Evolutionary conservation across 2,329 filamentous ascomycete species (phyloP), one percentile per base, ranked within the genome.

Genomic region (Pyricularia grisea): DNA sequence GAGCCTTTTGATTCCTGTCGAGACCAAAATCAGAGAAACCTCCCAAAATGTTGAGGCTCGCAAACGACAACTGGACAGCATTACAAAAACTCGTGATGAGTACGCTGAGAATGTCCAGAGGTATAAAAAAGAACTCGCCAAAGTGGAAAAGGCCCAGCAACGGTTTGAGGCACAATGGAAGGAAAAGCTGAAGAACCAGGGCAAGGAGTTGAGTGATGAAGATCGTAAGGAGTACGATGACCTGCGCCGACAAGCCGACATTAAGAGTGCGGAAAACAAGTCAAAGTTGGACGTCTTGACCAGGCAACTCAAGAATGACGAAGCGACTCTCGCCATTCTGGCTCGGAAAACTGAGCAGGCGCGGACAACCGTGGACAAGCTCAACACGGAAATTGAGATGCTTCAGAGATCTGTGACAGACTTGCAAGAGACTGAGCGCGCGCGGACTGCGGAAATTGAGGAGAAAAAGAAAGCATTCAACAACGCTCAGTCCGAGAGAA

Each of bases 401-500:
- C 87, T 96, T 70, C 84, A 86, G 70, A 89, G 93, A 74, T 88
- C 92, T 69, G 91, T 88, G 74, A 81, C 85, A 58, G 80, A 86
- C 4, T 85, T 89, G 14, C 87, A 91, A 70, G 81, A 84, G 12
- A 82, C 83, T 9, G 86, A 90, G 70, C 90, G 90, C 72, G 84
- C 91, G 65, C 85, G 91, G n/a, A 85, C 88, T 9, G 85, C 87
- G 71, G 91, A 95, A n/a, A 92, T 97, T 67, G 90, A 93, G 33
- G 80, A 83, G 28, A 98, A 97, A 82, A 97, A 97, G 81, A 96
- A 94, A 76, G 91, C 95, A 70, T 91, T 93, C 76, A 95, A 97
- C 76, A 87, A 90, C 68, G 83, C 96, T 60, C 91, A 92, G 71
- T 97, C 93, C 0, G 92, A 96, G 76, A 89, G 92, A 67, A 86